phyloP scores from a whole-genome alignment of 2,329 filamentous ascomycete genomes.

The Alternaria triticina region DNA sequence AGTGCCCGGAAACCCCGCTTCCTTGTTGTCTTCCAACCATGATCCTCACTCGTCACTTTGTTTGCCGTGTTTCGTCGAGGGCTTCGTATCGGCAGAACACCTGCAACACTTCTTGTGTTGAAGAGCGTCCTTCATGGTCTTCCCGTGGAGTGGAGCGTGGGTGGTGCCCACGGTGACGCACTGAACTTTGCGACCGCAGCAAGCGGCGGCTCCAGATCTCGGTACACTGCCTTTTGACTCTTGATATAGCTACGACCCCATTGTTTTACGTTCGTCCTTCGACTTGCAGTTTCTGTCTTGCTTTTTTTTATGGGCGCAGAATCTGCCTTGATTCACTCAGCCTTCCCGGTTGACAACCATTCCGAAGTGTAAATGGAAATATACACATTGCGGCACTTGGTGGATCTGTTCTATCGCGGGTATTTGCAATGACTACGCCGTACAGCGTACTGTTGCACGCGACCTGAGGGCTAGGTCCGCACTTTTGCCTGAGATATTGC shows the following conservation, averaged over 20 bases:
- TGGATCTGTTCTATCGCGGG: neutral
- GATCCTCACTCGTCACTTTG: neutral
- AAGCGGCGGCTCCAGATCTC: neutral
- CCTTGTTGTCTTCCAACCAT: conserved; percentile 6
- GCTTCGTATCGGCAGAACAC: neutral
- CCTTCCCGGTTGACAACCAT: neutral
- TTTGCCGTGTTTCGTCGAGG: neutral
- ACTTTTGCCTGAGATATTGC: neutral
- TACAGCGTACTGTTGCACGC: neutral
- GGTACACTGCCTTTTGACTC: conserved; percentile 2
- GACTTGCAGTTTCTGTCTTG: neutral
- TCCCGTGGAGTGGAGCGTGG: neutral
- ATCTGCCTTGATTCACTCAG: conserved; percentile 1
- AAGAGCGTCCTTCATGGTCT: neutral
- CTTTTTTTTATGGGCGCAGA: neutral
- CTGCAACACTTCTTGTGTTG: neutral
- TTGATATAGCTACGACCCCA: neutral
- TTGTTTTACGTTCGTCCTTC: neutral
- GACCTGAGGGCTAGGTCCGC: neutral
- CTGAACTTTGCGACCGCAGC: conserved; percentile 2
- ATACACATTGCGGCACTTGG: neutral
- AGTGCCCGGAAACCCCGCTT: conserved; percentile 1
- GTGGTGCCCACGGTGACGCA: neutral
- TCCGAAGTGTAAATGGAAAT: neutral
- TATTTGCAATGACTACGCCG: neutral